These are phyloP conservation scores for Sclerotinia subarctica DNA, from an alignment of 2,329 filamentous ascomycete species.

Conservation along the genomic window DNA sequence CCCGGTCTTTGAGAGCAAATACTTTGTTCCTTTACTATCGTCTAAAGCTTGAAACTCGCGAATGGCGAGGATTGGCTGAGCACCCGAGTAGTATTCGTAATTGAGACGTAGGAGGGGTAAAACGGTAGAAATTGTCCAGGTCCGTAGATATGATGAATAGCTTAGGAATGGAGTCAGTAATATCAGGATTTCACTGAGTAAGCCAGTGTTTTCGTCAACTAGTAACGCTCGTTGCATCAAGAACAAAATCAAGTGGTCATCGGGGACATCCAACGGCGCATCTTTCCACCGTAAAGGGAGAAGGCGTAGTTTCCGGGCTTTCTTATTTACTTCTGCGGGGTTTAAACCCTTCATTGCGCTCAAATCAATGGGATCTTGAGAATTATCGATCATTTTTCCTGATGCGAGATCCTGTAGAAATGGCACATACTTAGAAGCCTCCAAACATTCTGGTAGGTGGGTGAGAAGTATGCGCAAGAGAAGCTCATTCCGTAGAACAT, in stretches of 20 bases:
- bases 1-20: conserved; percentile 59
- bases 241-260: conserved; percentile 60
- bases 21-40: conserved; percentile 56
- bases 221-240: conserved; percentile 64
- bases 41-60: conserved; percentile 60
- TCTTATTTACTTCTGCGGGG: conserved; percentile 62
- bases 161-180: conserved; percentile 67
- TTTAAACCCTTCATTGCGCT: conserved; percentile 56
- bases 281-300: conserved; percentile 53
- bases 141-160: conserved; percentile 57
- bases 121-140: conserved; percentile 66
- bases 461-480: conserved; percentile 71
- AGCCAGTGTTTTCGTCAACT: conserved; percentile 69
- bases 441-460: conserved; percentile 69
- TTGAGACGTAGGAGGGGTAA: conserved; percentile 67
- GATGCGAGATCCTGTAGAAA: conserved; percentile 55
- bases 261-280: conserved; percentile 46
- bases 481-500: conserved; percentile 60
- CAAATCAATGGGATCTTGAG: conserved; percentile 49
- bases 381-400: conserved; percentile 33
- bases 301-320: conserved; percentile 60
- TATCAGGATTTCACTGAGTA: conserved; percentile 64
- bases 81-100: conserved; percentile 62
- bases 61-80: conserved; percentile 49
- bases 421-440: conserved; percentile 59